These are phyloP conservation scores for Pythium monospermum DNA, from an alignment of 352 stramenopile species.

Conservation along the genomic window DNA sequence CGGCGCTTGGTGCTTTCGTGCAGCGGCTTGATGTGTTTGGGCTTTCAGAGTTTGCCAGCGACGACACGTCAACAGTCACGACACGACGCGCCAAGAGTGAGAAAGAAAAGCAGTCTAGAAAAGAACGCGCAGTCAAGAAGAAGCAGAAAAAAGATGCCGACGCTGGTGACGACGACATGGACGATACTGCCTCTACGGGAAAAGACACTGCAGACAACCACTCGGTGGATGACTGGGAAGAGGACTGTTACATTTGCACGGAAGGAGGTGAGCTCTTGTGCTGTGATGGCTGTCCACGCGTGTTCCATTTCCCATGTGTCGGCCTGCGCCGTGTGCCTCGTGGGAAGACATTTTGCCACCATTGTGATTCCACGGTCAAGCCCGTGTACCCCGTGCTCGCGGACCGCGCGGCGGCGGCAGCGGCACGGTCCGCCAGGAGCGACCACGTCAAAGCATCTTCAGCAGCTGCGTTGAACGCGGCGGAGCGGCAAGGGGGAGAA, in stretches of 20 bases:
- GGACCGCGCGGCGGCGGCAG: constrained; percentile 4
- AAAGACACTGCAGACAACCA: constrained; percentile 22
- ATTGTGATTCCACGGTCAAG: constrained; percentile 69
- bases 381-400: constrained; percentile 37
- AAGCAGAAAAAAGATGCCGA: constrained; percentile 55
- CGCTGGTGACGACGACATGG: constrained; percentile 34
- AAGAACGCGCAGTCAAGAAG: constrained; percentile 64
- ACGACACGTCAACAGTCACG: constrained; percentile 33
- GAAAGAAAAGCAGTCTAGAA: constrained; percentile 65
- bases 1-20: constrained; percentile 56
- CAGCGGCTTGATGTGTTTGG: constrained; percentile 66
- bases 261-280: constrained; percentile 83
- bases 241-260: constrained; percentile 87
- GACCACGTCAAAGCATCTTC: constrained; percentile 14
- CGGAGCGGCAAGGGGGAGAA: too few species aligned
- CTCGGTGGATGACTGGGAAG: constrained; percentile 81
- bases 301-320: constrained; percentile 90
- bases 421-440: constrained; percentile 1
- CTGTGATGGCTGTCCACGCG: constrained; percentile 88
- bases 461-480: neutral
- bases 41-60: constrained; percentile 44
- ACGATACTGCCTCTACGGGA: neutral
- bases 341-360: constrained; percentile 82
- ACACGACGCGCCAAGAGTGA: constrained; percentile 54
- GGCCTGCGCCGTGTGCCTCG: constrained; percentile 69